Evolutionary conservation across 148 eudicot species (phyloP).

Genomic region (Heliosperma pusillum): DNA sequence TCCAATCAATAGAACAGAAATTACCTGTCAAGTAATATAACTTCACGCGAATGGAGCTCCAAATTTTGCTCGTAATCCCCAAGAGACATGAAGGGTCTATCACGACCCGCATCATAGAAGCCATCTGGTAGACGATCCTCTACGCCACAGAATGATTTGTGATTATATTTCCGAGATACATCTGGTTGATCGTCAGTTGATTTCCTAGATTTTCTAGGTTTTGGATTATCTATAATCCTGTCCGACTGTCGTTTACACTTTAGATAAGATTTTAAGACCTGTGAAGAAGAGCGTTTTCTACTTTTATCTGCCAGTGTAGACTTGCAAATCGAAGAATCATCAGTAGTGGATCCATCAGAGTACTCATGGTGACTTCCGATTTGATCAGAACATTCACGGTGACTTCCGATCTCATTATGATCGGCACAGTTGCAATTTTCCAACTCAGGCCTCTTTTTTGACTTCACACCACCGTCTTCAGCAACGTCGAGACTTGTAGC

Average conservation of each 20-base stretch:
- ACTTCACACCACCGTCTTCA: constrained; percentile 30
- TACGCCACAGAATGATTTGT: constrained; percentile 67
- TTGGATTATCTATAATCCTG: constrained; percentile 65
- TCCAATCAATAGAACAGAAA: not conserved
- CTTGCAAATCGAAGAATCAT: constrained; percentile 29
- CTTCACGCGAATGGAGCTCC: constrained; percentile 77
- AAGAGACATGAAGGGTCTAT: constrained; percentile 85
- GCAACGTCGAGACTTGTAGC: constrained; percentile 23
- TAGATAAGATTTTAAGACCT: constrained; percentile 31
- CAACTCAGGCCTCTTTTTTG: constrained; percentile 29
- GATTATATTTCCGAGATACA: constrained; percentile 60
- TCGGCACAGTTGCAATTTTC: constrained; percentile 37
- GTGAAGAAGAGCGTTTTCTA: constrained; percentile 38
- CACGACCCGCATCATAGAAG: constrained; percentile 98
- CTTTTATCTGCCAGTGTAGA: constrained; percentile 29
- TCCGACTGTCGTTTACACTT: constrained; percentile 90
- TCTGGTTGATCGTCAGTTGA: constrained; percentile 46
- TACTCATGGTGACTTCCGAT: constrained; percentile 11
- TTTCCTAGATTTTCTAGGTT: constrained; percentile 67
- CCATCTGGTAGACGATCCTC: constrained; percentile 84
- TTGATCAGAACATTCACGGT: constrained; percentile 19
- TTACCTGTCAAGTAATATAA: constrained; percentile 85
- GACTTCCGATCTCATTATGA: constrained; percentile 33
- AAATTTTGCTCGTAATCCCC: constrained; percentile 53
- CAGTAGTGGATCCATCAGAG: constrained; percentile 19